Base-by-base conservation (phyloP, 2,329 filamentous ascomycete genomes). In the Stachybotrys chartarum region DNA sequence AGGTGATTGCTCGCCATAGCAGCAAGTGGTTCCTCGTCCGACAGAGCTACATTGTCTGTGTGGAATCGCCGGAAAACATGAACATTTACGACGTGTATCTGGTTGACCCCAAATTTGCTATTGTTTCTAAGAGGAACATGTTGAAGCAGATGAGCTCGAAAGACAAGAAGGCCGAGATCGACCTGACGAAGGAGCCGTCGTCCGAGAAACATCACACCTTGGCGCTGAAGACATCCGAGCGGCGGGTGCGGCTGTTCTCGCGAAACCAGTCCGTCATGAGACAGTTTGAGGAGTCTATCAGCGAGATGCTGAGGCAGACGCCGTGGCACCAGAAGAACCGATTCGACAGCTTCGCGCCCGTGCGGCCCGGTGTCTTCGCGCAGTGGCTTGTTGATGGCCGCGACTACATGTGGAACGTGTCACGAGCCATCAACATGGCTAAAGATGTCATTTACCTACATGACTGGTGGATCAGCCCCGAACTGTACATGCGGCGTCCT, bases 381-480 rank as follows among this genome's bases (percentile, higher is more conserved):
- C 91, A 97, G 66, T 97, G 93, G 92, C 82, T 99, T 8, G 93
- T 99, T 0, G 94, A 99, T 71, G 94, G 90, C 16, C 85, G 94
- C 62, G 94, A 99, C 69, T 95, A 97, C 76, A 97, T 97, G 93
- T 99, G 94, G 94, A 96, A 97, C 69, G 91, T 97, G 7, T 97
- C 93, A 11, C 84, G 93, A 60, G 94, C 94, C 12, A 95, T 99
- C 65, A 94, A 91, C 68, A 96, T 97, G 85, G 94, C 94, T 8
- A 90, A 90, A 65, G 94, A 97, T 74, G 93, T 97, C 58, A 93
- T 99, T 63, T 97, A 97, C 72, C 97, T 99, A 59, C 94, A 99
- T 69, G 94, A 97, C 71, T 99, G 94, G 94, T 99, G 94, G 94
- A 75, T 99, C 46, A 97, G 90, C 63, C 94, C 94, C 1, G 93